Conservation (phyloP, 106 monocot genomes). For the Phalaenopsis aphrodite region DNA sequence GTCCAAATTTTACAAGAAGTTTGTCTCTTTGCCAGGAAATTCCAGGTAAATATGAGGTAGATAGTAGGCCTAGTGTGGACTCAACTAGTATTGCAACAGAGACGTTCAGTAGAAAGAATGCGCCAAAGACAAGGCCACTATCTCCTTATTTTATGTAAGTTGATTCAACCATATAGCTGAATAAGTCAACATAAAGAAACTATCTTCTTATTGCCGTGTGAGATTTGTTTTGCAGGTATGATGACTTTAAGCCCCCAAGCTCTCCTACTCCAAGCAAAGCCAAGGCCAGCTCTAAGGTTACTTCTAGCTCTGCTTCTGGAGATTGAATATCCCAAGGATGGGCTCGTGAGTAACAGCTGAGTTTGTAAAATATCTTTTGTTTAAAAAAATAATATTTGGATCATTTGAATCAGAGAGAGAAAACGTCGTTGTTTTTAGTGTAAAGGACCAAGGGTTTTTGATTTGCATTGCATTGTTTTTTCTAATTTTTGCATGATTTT, state of each 20-base stretch:
- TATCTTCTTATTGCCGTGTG: background rate
- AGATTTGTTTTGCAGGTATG: slow-evolving; percentile 24
- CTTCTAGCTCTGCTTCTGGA: background rate
- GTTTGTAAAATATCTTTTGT: no score
- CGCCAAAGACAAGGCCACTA: slow-evolving; percentile 24
- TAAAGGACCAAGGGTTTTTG: no score
- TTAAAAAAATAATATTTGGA: no score
- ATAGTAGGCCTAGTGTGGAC: slow-evolving; percentile 8
- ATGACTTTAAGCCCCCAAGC: slow-evolving; percentile 49
- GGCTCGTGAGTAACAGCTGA: no score
- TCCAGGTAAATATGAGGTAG: slow-evolving; percentile 17
- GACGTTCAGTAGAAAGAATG: slow-evolving; percentile 8
- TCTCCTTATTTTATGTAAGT: slow-evolving; percentile 63
- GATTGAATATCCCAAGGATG: no score
- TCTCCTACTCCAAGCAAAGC: slow-evolving; percentile 37
- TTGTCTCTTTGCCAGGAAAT: slow-evolving; percentile 24
- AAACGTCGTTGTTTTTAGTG: no score
- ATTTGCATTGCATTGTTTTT: no score
- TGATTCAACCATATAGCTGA: background rate
- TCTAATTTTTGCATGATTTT: no score
- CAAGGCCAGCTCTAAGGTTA: background rate
- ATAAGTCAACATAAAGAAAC: background rate
- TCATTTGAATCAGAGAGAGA: no score
- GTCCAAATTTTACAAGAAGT: background rate
- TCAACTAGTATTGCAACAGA: slow-evolving; percentile 3